Evolutionary conservation across 2,329 filamentous ascomycete species (phyloP), one percentile per base, ranked within the genome.

Genomic region (Zarea fungicola): DNA sequence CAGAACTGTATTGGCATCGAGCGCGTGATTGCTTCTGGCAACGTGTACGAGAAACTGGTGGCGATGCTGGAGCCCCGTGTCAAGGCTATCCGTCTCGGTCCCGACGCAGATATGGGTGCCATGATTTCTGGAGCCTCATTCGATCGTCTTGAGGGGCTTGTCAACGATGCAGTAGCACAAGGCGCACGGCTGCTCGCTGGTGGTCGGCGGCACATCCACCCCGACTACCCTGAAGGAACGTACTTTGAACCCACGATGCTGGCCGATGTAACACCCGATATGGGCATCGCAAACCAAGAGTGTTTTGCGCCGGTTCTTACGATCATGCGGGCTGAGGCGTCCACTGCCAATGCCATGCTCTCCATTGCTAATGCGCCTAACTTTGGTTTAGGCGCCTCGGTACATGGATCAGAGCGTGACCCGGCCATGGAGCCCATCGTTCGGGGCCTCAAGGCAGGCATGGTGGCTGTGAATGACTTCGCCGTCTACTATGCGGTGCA

Each of bases 1-100:
- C 93, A 99, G 67, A 99, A 99, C 71, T 99, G 93, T 69, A 92
- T 99, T 62, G 93, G 93, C 48, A 92, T 96, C 57, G 93, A 99
- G 71, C 87, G 93, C 49, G 84, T 97, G 61, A 84, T 97, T 57
- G 89, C 86, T 21, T 78, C 87, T 14, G 84, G 89, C 2, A 73
- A 71, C n/a, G 76, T 88, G 44, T 95, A 97, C 71, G 76, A 86
- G 54, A 74, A 74, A 49, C 78, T 99, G 19, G 71, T 96, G 45
- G 67, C 74, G 5, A 75, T 83, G 52, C 79, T 99, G 18, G 78
- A 82, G 44, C 84, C 87, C 10, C 84, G 86, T 53, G 88, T 97
- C 56, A 75, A 77, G 53, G 77, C 78, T 10, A 74, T 99, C 14
- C 84, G 88, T 18, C 75, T 93, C 1, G 93, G 93, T 2, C 88